Evolutionary conservation across 441 rosid species (phyloP).

Genomic region (Mallotus repandus): DNA sequence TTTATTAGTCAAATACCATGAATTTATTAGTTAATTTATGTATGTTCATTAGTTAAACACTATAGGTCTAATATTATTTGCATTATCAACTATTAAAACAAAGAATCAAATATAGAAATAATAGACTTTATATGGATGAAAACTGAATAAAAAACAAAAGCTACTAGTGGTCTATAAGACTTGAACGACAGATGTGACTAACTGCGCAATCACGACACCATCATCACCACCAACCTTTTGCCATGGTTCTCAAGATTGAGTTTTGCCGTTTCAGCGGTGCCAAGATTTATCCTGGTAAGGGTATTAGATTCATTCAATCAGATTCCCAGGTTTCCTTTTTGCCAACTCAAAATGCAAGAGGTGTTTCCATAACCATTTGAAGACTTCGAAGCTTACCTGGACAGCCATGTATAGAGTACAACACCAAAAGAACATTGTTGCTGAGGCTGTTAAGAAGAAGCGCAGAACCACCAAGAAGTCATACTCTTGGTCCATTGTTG

Average conservation of each 20-base stretch:
- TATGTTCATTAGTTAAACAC: too few species aligned
- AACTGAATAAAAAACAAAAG: too few species aligned
- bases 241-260: conserved; percentile 55
- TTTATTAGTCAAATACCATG: too few species aligned
- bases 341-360: conserved; percentile 46
- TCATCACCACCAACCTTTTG: not conserved
- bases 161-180: too few species aligned
- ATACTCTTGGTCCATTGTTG: conserved; percentile 55
- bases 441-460: conserved; percentile 51
- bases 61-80: too few species aligned
- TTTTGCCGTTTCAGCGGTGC: conserved; percentile 55
- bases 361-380: conserved; percentile 41
- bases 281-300: conserved; percentile 58
- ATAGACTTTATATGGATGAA: too few species aligned
- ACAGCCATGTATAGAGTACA: conserved; percentile 41
- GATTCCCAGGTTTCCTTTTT: conserved; percentile 56
- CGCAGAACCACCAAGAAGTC: conserved; percentile 48
- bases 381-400: conserved; percentile 45
- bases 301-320: conserved; percentile 48
- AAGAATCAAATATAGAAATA: too few species aligned
- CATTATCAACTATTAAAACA: too few species aligned
- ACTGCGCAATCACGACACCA: not conserved
- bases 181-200: too few species aligned
- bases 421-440: conserved; percentile 47
- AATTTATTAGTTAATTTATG: too few species aligned